These are phyloP conservation scores for Alternaria sp. DNA, from an alignment of 2,329 filamentous ascomycete species.

Conservation along the genomic window DNA sequence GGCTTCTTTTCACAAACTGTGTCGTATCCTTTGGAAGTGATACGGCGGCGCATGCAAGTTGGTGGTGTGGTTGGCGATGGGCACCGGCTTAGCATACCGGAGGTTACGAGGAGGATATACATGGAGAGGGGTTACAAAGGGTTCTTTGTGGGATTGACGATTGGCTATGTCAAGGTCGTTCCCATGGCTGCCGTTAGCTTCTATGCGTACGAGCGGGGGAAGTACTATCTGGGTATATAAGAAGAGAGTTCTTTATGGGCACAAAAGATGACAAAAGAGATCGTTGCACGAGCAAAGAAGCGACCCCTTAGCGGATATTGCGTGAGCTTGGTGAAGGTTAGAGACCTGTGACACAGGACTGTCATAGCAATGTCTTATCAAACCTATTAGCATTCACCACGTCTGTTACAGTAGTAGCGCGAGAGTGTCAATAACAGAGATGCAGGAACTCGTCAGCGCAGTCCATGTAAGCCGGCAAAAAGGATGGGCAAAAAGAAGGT, in stretches of 20 bases:
- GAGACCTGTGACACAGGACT: background rate
- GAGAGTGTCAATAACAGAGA: background rate
- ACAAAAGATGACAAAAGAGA: background rate
- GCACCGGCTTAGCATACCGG: slow-evolving; percentile 74
- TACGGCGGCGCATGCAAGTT: slow-evolving; percentile 93
- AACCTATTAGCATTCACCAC: background rate
- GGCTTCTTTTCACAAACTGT: slow-evolving; percentile 89
- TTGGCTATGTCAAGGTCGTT: slow-evolving; percentile 93
- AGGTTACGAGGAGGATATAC: slow-evolving; percentile 79
- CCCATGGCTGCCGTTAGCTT: slow-evolving; percentile 82
- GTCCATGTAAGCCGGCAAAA: background rate
- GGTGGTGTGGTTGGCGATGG: slow-evolving; percentile 93
- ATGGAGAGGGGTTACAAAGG: slow-evolving; percentile 77
- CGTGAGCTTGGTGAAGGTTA: background rate
- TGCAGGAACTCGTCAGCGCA: background rate
- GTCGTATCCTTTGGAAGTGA: slow-evolving; percentile 93
- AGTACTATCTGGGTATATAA: slow-evolving; percentile 60
- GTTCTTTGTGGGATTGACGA: slow-evolving; percentile 91
- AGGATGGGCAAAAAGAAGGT: background rate
- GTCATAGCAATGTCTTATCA: background rate
- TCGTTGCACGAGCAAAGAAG: background rate
- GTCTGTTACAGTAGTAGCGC: background rate
- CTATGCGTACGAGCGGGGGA: slow-evolving; percentile 70
- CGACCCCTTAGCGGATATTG: background rate
- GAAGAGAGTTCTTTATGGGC: slow-evolving; percentile 11